Evolutionary conservation across 805 yeast species (phyloP).

Genomic region (Pichia californica): DNA sequence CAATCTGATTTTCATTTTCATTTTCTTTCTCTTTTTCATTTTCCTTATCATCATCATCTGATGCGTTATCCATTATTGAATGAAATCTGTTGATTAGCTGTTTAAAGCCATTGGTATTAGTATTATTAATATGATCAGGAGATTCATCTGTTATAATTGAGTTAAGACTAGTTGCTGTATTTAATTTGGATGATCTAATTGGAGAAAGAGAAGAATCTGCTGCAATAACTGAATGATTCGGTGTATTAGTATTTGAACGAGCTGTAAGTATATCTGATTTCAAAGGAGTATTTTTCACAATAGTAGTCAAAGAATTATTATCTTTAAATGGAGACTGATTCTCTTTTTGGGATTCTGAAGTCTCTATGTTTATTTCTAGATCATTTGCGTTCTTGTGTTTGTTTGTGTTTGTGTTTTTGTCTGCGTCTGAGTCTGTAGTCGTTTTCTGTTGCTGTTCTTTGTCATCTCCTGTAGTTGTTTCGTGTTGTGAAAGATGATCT

Average conservation of each 20-base stretch:
- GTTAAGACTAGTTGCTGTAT: neutral
- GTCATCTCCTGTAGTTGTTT: no score
- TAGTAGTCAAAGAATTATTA: no score
- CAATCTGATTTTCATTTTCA: neutral
- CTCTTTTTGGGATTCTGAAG: no score
- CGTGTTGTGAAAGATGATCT: no score
- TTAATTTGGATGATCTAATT: neutral
- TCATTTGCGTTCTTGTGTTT: neutral
- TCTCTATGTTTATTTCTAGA: no score
- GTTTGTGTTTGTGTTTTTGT: neutral
- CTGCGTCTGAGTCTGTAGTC: neutral
- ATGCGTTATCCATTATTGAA: neutral
- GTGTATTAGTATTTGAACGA: neutral
- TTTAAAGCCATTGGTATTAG: neutral
- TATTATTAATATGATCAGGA: neutral
- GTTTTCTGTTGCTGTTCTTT: neutral
- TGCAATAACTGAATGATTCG: neutral
- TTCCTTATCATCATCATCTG: neutral
- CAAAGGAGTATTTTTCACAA: no score
- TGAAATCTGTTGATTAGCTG: conserved; percentile 1
- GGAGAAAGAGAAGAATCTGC: neutral
- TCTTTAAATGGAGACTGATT: no score
- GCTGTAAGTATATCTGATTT: neutral
- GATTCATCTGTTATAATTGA: neutral
- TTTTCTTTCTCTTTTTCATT: neutral